Base-by-base conservation (phyloP, 768 basidiomycete species). In the Dendrothele bispora region DNA sequence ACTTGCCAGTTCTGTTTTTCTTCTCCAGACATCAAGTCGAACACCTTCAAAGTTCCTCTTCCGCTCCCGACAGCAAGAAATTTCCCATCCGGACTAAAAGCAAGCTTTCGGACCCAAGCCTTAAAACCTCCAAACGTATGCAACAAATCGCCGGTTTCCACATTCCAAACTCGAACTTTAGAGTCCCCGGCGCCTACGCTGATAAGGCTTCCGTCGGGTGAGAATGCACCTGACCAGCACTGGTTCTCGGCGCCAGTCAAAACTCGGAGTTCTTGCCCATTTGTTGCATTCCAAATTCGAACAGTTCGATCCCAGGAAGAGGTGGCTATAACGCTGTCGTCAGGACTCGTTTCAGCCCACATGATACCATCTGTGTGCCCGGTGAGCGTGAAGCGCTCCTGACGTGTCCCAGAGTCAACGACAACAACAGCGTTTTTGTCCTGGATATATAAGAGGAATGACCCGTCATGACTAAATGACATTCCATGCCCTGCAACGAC, bases 231-330 rank as follows among this genome's bases (percentile, higher is more conserved):
- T 8, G 25, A 7, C 55, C 53, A 54, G 35, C 37, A 46, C 39
- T 57, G 50, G 20, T 22, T 34, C 5, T 20, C 43, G 21, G 48
- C 29, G 26, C 54, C 51, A 6, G 32, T 17, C 17, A 58, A 47
- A 10, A 45, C 37, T 21, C 32, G 51, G 7, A 58, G 21, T 1
- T 26, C n/a, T 25, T 40, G 36, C 3, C 56, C 58, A 10, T 47
- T 36, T 3, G 53, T 20, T 14, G 44, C 48, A 48, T 52, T 44
- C 58, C 56, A 59, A 7, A 59, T 43, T 14, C 50, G 51, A 18
- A 57, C 54, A 12, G 56, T 59, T 17, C 39, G 27, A 43, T 59
- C 57, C 50, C 53, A 56, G 17, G 53, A 59, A 4, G 39, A 37
- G 7, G 53, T 52, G n/a, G 48, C 57, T 26, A 59, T 22, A 11